Conservation (phyloP, 352 stramenopile genomes). For the Globisporangium carolinianum region DNA sequence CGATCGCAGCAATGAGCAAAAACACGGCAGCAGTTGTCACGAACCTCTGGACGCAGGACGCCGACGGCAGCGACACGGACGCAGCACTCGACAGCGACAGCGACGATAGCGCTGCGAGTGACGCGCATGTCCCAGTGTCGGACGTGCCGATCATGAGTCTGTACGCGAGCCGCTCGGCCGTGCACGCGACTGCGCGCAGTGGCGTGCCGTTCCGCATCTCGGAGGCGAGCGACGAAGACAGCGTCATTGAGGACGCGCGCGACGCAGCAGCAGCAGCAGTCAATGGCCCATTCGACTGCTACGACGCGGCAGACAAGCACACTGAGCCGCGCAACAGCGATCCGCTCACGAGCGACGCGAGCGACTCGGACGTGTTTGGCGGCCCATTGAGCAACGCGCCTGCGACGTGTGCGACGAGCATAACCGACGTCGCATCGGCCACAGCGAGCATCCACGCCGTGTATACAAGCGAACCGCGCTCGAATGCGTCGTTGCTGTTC, state of each 20-base stretch:
- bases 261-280: not conserved
- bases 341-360: conserved; percentile 7
- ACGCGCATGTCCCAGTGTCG: not conserved
- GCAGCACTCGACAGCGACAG: conserved; percentile 5
- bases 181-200: conserved; percentile 15
- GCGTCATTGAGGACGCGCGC: conserved; percentile 16
- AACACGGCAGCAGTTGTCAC: not conserved
- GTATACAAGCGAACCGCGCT: conserved; percentile 15
- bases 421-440: conserved; percentile 4
- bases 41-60: conserved; percentile 56
- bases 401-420: not conserved
- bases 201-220: conserved; percentile 27
- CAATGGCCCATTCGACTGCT: not conserved
- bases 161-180: not conserved
- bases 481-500: conserved; percentile 24
- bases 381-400: not conserved
- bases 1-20: conserved; percentile 11
- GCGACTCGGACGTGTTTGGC: conserved; percentile 9
- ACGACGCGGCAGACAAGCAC: not conserved
- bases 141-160: conserved; percentile 4
- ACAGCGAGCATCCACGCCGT: conserved; percentile 13
- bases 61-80: conserved; percentile 12
- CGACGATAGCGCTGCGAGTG: not conserved
- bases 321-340: conserved; percentile 6
- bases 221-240: conserved; percentile 37